Conservation (phyloP, 148 eudicot genomes). For the Talinum fruticosum region DNA sequence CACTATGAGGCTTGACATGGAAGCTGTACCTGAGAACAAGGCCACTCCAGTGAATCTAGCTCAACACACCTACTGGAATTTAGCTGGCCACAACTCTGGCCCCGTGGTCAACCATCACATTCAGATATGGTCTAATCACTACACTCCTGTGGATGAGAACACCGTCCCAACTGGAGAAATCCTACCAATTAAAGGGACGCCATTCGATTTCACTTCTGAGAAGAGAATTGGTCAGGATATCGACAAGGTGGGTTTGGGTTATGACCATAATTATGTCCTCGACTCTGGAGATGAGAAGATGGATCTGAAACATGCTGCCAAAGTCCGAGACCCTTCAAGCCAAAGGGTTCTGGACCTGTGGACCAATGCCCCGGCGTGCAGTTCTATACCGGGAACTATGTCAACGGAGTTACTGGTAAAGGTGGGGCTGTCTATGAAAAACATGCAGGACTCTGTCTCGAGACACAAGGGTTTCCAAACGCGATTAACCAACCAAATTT, state of each 20-base stretch:
- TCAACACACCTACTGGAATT: slow-evolving; percentile 95
- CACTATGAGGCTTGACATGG: slow-evolving; percentile 92
- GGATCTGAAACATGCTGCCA: slow-evolving; percentile 82
- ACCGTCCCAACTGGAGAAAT: slow-evolving; percentile 80
- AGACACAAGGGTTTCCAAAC: slow-evolving; percentile 94
- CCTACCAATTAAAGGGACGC: slow-evolving; percentile 61
- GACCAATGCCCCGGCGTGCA: slow-evolving; percentile 97
- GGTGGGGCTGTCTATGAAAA: slow-evolving; percentile 76
- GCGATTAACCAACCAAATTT: slow-evolving; percentile 78
- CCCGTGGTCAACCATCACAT: slow-evolving; percentile 63
- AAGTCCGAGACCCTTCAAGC: slow-evolving; percentile 59
- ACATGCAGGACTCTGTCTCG: slow-evolving; percentile 75
- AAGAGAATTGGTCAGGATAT: slow-evolving; percentile 68
- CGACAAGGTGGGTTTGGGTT: slow-evolving; percentile 75
- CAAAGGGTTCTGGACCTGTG: slow-evolving; percentile 75
- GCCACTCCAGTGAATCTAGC: slow-evolving; percentile 88
- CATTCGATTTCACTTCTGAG: slow-evolving; percentile 83
- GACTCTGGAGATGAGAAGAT: slow-evolving; percentile 74
- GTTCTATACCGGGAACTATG: slow-evolving; percentile 87
- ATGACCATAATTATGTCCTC: slow-evolving; percentile 89
- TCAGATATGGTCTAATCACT: slow-evolving; percentile 66
- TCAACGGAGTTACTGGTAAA: slow-evolving; percentile 79
- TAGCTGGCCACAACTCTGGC: slow-evolving; percentile 84
- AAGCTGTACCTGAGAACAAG: slow-evolving; percentile 79
- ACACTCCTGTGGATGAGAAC: slow-evolving; percentile 79